These are phyloP conservation scores for Tetragonia tetragonoides DNA, from an alignment of 148 eudicot species.

Conservation along the genomic window DNA sequence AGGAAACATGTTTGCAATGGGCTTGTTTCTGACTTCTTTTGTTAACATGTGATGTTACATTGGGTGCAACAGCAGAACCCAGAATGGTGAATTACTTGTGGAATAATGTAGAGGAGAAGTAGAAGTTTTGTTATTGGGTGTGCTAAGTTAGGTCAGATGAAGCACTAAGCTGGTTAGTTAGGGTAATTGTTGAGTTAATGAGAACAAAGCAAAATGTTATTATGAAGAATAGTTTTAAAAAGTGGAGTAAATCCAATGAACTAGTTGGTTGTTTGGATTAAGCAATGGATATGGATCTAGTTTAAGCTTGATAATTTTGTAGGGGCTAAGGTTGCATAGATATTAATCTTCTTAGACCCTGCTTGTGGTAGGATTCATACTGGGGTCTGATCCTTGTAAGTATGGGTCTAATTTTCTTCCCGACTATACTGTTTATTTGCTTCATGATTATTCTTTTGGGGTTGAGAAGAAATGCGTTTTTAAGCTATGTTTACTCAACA, in stretches of 20 bases:
- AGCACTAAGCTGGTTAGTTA: neutral
- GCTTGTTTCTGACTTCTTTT: neutral
- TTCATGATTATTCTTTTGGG: neutral
- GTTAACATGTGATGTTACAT: neutral
- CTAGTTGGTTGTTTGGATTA: neutral
- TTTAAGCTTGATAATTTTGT: no score
- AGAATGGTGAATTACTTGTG: neutral
- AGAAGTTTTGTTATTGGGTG: neutral
- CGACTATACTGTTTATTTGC: neutral
- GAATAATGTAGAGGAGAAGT: neutral
- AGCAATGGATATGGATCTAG: neutral
- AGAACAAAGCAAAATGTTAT: neutral
- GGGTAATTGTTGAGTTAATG: neutral
- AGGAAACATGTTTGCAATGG: neutral
- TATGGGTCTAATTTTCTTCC: neutral
- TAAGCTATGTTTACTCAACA: neutral
- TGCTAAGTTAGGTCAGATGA: neutral
- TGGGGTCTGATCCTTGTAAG: no score
- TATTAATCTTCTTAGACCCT: no score
- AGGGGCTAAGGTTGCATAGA: no score
- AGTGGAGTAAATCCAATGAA: neutral
- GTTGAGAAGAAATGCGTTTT: neutral
- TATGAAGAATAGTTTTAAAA: neutral
- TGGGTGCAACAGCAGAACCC: neutral
- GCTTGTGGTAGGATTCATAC: no score